Evolutionary conservation across 352 stramenopile genomes (phyloP), one percentile per base, ranked within the genome.

Genomic region (Phytophthora syringae): DNA sequence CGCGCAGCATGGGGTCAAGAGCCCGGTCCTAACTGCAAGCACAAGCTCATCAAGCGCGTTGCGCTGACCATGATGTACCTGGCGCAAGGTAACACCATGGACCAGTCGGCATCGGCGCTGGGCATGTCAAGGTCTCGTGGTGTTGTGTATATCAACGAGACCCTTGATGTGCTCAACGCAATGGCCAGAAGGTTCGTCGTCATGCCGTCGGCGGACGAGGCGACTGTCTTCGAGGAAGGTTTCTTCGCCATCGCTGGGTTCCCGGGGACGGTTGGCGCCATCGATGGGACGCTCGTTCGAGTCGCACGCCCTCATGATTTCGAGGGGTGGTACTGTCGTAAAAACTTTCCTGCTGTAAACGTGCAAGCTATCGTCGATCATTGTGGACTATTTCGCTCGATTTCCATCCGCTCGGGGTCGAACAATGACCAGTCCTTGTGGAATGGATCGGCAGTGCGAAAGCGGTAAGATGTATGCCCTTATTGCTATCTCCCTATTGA

Each of bases 271-370:
- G 16, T 69, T 0, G 43, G 66, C 3, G 59, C 49, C 0, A 44
- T 70, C 2, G 54, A 65, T 32, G 50, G 50, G 11, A 66, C 50
- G 10, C 53, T 63, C 16, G 47, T 65, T 7, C 27, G 24, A 15
- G 69, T 69, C 16, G 6, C 27, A 16, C 54, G 63, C 9, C 55
- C 63, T n/a, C 40, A 57, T 13, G 47, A 72, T 22, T 52, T 61
- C 25, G 65, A 74, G 21, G 53, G 48, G 5, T 69, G 58, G 54
- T 74, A 69, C 39, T 69, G 48, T 25, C 30, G 65, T 13, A 66
- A 65, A 52, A n/a, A 16, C 0, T 58, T 57, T 42, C 53, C 65
- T 16, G 58, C 37, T 5, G 52, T 67, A 10, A 74, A 74, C 25
- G 30, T 61, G 1, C 60, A 74, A 57, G 55, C 55, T 12, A 52